Evolutionary conservation across 2,329 filamentous ascomycete genomes (phyloP), one percentile per base, ranked within the genome.

Genomic region (Myriosclerotinia curreyana): DNA sequence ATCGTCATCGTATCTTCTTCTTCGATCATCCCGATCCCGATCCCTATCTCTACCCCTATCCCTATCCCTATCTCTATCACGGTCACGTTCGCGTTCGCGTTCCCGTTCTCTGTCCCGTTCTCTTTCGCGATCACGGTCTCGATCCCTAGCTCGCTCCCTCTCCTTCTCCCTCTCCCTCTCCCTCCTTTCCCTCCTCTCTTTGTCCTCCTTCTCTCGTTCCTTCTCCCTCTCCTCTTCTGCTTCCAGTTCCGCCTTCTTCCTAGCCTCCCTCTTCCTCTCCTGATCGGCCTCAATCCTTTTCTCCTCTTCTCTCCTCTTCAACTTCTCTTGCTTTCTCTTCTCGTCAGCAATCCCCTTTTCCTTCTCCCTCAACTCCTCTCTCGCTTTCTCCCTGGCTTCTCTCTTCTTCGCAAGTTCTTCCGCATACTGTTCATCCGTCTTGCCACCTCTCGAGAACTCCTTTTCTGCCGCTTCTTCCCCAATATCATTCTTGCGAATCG

Each of bases 351-450:
- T 83, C 58, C 82, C 80, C 60, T 75, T 72, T 67, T 88, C 83
- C 68, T 85, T 82, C 52, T 80, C 80, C 60, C 82, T 79, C 22
- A 87, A 77, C 69, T 87, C 84, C 54, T 86, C 83, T 62, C 86
- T 81, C 12, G 86, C 79, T 42, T 81, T 81, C 66, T 87, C 85
- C 14, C 89, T 83, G 62, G 86, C 83, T 11, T 81, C 79, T 42
- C 83, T 79, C 58, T 86, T 84, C 8, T 78, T 79, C 12, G 84
- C 82, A 2, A 87, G 87, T 65, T 91, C 89, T 54, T 82, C 82
- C 1, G 84, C 86, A 74, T 92, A 94, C 56, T 89, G 86, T 63
- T 87, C 84, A 69, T 94, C 90, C 1, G 86, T 89, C 75, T 90
- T 92, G 55, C 83, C 80, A 22, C 90, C 90, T 61, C 83, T 84